These are phyloP conservation scores for Planoprotostelium fungivorum DNA, from an alignment of 78 protist species.

Conservation along the genomic window DNA sequence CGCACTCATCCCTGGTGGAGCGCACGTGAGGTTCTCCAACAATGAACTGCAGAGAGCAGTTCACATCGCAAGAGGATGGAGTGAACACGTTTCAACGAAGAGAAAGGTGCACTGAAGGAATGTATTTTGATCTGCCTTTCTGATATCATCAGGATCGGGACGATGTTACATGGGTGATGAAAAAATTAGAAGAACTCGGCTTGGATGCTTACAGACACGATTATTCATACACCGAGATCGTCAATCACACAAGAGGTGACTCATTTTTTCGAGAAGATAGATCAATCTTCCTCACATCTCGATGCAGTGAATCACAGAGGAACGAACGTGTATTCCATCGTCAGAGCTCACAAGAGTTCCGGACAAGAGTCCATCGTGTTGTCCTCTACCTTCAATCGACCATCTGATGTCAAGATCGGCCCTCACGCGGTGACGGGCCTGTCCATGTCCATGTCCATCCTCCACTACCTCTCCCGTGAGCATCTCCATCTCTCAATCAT, in stretches of 20 bases:
- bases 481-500: no score
- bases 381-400: slow-evolving; percentile 7
- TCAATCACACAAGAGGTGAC: background rate
- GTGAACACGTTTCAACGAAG: background rate
- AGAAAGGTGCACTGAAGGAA: background rate
- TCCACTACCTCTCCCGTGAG: background rate
- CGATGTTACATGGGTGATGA: background rate
- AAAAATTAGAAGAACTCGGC: background rate
- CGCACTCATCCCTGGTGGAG: slow-evolving; percentile 64
- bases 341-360: slow-evolving; percentile 53
- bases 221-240: background rate
- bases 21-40: slow-evolving; percentile 2
- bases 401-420: background rate
- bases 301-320: slow-evolving; percentile 3
- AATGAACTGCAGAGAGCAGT: background rate
- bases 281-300: no score
- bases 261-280: no score
- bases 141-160: background rate
- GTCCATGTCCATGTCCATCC: background rate
- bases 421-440: background rate
- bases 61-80: background rate
- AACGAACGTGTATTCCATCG: slow-evolving; percentile 34
- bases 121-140: background rate
- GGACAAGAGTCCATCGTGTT: slow-evolving; percentile 44
- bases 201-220: background rate